phyloP scores from a whole-genome alignment of 2,329 filamentous ascomycete genomes.

The Sordariomycetes sp. region DNA sequence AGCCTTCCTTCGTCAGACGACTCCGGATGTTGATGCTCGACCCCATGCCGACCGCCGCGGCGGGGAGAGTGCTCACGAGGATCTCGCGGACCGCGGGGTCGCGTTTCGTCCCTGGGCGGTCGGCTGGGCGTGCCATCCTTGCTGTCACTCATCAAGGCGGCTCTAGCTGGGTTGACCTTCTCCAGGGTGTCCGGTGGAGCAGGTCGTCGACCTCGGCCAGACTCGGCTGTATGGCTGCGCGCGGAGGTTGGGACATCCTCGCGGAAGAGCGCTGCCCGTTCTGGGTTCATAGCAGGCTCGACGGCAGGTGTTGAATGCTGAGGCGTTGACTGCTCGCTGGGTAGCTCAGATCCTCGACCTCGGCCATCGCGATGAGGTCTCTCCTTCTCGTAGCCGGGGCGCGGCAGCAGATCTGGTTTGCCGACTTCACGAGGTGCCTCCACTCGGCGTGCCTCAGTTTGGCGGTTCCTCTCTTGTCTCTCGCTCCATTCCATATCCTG shows the following conservation, averaged over 20 bases:
- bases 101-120: conserved; percentile 31
- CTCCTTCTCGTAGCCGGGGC: conserved; percentile 27
- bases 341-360: conserved; percentile 15
- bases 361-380: conserved; percentile 21
- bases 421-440: conserved; percentile 1
- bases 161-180: conserved; percentile 38
- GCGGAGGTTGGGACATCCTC: conserved; percentile 19
- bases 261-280: conserved; percentile 40
- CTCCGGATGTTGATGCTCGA: conserved; percentile 21
- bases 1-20: conserved; percentile 36
- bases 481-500: conserved; percentile 30
- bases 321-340: conserved; percentile 15
- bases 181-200: conserved; percentile 19
- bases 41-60: conserved; percentile 10
- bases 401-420: conserved; percentile 8
- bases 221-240: conserved; percentile 18
- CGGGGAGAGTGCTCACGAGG: conserved; percentile 39
- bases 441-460: too few relatives aligned
- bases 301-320: too few relatives aligned
- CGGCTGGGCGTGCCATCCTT: conserved; percentile 24
- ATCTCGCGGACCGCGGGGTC: conserved; percentile 28
- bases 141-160: conserved; percentile 31
- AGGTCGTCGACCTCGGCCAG: conserved; percentile 16
- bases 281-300: conserved; percentile 45
- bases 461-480: too few relatives aligned